phyloP scores from a whole-genome alignment of 768 basidiomycete genomes.

The Boletus sp. region DNA sequence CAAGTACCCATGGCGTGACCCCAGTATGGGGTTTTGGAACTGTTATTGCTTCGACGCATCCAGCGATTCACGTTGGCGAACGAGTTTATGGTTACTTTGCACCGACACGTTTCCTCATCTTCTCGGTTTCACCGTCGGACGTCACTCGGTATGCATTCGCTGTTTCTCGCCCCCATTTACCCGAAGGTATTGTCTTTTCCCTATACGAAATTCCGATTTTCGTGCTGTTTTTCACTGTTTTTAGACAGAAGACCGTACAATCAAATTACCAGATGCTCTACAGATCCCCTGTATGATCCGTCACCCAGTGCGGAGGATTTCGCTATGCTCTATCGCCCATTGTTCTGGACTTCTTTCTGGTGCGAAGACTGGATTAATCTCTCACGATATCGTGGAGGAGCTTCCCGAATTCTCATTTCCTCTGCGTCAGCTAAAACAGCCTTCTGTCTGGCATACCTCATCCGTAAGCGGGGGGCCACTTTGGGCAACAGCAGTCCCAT shows the following conservation, averaged over 20 bases:
- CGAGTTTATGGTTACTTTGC: slow-evolving; percentile 62
- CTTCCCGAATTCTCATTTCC: slow-evolving; percentile 52
- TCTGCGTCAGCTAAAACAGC: slow-evolving; percentile 74
- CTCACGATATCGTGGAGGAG: slow-evolving; percentile 47
- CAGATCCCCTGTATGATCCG: slow-evolving; percentile 52
- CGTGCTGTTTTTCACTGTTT: background rate
- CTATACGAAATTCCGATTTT: background rate
- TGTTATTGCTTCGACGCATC: slow-evolving; percentile 46
- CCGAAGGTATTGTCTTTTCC: slow-evolving; percentile 40
- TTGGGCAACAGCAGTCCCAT: background rate
- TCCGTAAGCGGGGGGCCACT: slow-evolving; percentile 41
- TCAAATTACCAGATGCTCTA: slow-evolving; percentile 56
- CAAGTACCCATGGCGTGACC: slow-evolving; percentile 55
- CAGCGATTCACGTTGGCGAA: slow-evolving; percentile 50
- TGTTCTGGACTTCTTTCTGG: slow-evolving; percentile 78
- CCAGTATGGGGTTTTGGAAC: slow-evolving; percentile 76
- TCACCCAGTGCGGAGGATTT: slow-evolving; percentile 52
- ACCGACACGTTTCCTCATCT: slow-evolving; percentile 52
- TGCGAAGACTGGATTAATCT: slow-evolving; percentile 65
- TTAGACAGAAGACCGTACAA: slow-evolving; percentile 69
- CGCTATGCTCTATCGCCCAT: slow-evolving; percentile 67
- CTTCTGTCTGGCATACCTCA: slow-evolving; percentile 62
- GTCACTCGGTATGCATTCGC: slow-evolving; percentile 53
- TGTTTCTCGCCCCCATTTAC: slow-evolving; percentile 59
- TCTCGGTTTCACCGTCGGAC: slow-evolving; percentile 48